Evolutionary conservation across 306 rosid species (phyloP).

Genomic region (Prunus dulcis): DNA sequence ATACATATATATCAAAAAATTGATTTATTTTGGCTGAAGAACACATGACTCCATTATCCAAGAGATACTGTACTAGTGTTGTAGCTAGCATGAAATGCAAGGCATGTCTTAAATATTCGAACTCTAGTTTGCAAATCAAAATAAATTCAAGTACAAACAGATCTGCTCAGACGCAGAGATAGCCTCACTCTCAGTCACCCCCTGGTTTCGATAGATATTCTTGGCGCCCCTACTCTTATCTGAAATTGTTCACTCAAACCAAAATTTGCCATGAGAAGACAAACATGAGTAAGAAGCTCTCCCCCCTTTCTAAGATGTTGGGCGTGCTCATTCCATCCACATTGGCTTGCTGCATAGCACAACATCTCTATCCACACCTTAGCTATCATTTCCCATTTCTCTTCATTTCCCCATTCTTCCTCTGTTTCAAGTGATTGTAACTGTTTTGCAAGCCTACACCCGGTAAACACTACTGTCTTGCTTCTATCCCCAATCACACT

Average conservation of each 20-base stretch:
- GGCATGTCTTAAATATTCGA: too few species aligned
- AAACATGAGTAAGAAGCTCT: background rate
- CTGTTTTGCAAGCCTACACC: background rate
- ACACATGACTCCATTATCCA: too few species aligned
- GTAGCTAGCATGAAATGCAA: too few species aligned
- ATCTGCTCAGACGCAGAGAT: too few species aligned
- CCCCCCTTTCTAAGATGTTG: background rate
- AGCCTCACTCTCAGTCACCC: too few species aligned
- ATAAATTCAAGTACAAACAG: too few species aligned
- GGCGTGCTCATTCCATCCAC: slow-evolving; percentile 3
- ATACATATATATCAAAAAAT: too few species aligned
- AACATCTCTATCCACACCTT: slow-evolving; percentile 1
- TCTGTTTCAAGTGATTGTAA: background rate
- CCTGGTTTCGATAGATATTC: too few species aligned
- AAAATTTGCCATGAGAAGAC: slow-evolving; percentile 8
- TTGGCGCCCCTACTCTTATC: too few species aligned
- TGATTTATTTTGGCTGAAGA: too few species aligned
- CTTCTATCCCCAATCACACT: background rate
- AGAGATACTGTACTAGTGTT: too few species aligned
- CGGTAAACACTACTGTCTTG: background rate
- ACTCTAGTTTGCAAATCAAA: too few species aligned
- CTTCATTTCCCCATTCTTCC: background rate
- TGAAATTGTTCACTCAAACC: background rate
- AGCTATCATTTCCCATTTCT: background rate
- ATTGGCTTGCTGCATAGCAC: background rate